These are phyloP conservation scores for Oehlia diaphana DNA, from an alignment of 192 early-diverging fungal species.

Conservation along the genomic window DNA sequence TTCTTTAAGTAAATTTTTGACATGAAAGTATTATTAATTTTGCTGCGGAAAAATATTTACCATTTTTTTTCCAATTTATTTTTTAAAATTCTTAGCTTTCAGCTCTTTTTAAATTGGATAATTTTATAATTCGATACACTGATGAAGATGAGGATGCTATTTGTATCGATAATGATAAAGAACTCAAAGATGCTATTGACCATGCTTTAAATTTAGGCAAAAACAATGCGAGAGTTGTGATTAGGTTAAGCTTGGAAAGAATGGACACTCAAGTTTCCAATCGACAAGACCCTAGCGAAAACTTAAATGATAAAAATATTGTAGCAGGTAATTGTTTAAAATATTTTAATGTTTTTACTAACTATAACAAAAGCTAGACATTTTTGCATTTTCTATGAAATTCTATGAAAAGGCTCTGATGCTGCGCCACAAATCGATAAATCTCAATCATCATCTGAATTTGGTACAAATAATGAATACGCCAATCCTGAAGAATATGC, in stretches of 20 bases:
- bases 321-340: not conserved
- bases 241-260: constrained; percentile 12
- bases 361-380: not conserved
- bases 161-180: constrained; percentile 1
- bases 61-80: not conserved
- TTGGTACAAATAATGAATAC: not conserved
- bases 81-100: constrained; percentile 10
- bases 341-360: not conserved
- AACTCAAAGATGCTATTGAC: constrained; percentile 9
- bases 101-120: not conserved
- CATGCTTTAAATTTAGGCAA: not conserved
- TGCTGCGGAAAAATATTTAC: too few species aligned
- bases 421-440: not conserved
- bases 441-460: not conserved
- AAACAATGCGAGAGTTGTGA: not conserved
- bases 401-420: not conserved
- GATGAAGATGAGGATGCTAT: constrained; percentile 16
- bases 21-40: too few species aligned
- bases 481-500: not conserved
- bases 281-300: not conserved
- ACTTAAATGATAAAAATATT: not conserved
- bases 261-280: not conserved
- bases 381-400: not conserved
- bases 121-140: constrained; percentile 21
- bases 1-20: too few species aligned